These are phyloP conservation scores for Entelexis sorbosivorans DNA, from an alignment of 1,139 yeast genomes.

Conservation along the genomic window DNA sequence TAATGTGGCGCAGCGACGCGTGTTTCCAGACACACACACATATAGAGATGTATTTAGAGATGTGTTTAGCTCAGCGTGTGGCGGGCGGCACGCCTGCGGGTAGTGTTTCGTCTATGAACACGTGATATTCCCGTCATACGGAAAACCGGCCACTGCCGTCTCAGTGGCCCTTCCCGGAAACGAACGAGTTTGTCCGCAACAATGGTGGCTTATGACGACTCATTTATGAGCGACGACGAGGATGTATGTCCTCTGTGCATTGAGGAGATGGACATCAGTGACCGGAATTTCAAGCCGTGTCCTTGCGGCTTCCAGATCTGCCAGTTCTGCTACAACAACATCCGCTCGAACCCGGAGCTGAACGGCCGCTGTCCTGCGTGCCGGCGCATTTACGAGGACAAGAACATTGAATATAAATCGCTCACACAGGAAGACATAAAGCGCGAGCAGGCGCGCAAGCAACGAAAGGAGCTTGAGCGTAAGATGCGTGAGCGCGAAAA, in stretches of 20 bases:
- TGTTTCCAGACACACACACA: too few relatives aligned
- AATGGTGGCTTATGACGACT: slow-evolving; percentile 28
- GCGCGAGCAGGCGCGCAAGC: slow-evolving; percentile 55
- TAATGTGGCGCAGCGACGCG: too few relatives aligned
- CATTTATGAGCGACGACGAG: slow-evolving; percentile 66
- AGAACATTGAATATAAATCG: slow-evolving; percentile 74
- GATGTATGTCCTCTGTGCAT: slow-evolving; percentile 86
- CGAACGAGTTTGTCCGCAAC: background rate
- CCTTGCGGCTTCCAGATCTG: slow-evolving; percentile 99
- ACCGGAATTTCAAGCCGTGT: slow-evolving; percentile 94
- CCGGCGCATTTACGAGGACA: slow-evolving; percentile 87
- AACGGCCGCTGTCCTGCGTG: slow-evolving; percentile 98
- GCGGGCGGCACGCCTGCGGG: too few relatives aligned
- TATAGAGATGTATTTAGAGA: too few relatives aligned
- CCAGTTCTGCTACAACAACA: slow-evolving; percentile 95
- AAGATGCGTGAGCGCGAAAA: slow-evolving; percentile 87
- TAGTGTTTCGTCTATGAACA: too few relatives aligned
- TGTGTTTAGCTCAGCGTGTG: too few relatives aligned
- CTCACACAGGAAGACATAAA: slow-evolving; percentile 79
- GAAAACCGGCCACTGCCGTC: background rate
- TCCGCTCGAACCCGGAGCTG: slow-evolving; percentile 85
- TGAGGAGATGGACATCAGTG: slow-evolving; percentile 94
- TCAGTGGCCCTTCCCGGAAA: background rate
- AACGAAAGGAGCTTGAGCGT: slow-evolving; percentile 72
- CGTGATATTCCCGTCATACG: background rate